Percentiles rank a stretch among this genome's conserved stretches.
These are phyloP conservation scores for Tetradesmus lagerheimii DNA, from an alignment of 139 green algal genomes.

Conservation along the genomic window DNA sequence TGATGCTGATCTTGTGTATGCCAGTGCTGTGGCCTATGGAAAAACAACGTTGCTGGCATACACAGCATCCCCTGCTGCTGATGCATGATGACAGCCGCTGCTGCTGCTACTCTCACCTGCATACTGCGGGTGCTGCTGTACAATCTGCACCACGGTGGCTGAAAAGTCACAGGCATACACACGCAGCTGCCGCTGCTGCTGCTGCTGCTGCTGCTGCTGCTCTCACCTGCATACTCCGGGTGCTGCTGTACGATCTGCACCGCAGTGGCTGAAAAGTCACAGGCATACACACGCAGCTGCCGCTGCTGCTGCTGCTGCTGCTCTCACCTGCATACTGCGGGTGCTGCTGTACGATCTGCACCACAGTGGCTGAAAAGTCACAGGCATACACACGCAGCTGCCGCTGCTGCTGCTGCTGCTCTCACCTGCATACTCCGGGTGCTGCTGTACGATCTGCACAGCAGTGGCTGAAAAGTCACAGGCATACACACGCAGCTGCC, in stretches of 20 bases:
- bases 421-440: constrained; percentile 48
- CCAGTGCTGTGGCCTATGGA: too few relatives aligned
- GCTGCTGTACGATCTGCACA: constrained; percentile 54
- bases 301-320: constrained; percentile 27
- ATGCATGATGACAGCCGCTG: too few relatives aligned
- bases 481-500: constrained; percentile 71
- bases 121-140: constrained; percentile 54
- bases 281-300: constrained; percentile 77
- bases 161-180: constrained; percentile 92
- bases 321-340: constrained; percentile 15
- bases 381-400: too few relatives aligned
- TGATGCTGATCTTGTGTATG: background rate
- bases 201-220: constrained; percentile 5
- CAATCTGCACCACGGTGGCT: constrained; percentile 66
- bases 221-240: constrained; percentile 42
- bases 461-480: constrained; percentile 91
- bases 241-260: constrained; percentile 63
- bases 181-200: constrained; percentile 48
- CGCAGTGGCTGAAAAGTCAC: constrained; percentile 56
- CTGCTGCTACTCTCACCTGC: background rate
- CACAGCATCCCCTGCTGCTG: constrained; percentile 51
- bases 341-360: too few relatives aligned
- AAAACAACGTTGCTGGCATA: too few relatives aligned
- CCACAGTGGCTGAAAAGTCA: too few relatives aligned
- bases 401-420: too few relatives aligned